A percentile compares a stretch with the other conserved stretches of the same genome.
Evolutionary conservation across 2,329 filamentous ascomycete species (phyloP).

Genomic region (Stemphylium lycopersici): DNA sequence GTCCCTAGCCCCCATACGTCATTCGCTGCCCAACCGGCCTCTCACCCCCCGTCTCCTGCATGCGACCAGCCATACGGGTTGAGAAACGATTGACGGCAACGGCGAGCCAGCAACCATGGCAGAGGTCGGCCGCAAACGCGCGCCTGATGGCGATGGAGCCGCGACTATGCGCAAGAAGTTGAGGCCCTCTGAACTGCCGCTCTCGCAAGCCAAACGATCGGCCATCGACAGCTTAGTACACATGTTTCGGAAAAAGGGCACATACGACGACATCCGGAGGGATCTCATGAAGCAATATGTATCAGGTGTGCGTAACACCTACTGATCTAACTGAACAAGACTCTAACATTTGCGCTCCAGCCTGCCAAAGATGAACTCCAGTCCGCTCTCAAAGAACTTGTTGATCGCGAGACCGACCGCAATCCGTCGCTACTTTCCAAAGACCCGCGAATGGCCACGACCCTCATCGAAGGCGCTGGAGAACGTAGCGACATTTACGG

Average conservation of each 20-base stretch:
- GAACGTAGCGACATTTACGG: constrained; percentile 79
- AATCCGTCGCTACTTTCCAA: constrained; percentile 75
- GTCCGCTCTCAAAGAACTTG: constrained; percentile 70
- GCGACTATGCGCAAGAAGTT: constrained; percentile 61
- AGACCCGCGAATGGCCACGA: constrained; percentile 74
- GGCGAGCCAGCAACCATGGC: constrained; percentile 34
- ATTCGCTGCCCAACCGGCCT: constrained; percentile 3
- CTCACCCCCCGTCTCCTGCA: constrained; percentile 7
- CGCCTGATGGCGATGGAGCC: constrained; percentile 37
- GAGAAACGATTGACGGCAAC: constrained; percentile 5
- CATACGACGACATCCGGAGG: constrained; percentile 79
- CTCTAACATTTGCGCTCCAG: constrained; percentile 49
- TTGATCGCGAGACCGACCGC: constrained; percentile 75
- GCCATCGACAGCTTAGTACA: constrained; percentile 78
- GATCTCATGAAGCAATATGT: constrained; percentile 77
- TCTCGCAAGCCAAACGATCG: constrained; percentile 73
- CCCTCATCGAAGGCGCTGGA: constrained; percentile 77
- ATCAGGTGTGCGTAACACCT: constrained; percentile 62
- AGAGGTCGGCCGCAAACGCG: constrained; percentile 39
- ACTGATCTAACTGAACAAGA: constrained; percentile 32
- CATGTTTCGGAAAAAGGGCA: constrained; percentile 84
- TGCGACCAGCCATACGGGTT: neutral
- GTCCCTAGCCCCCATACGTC: constrained; percentile 1
- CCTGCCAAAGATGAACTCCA: constrained; percentile 72
- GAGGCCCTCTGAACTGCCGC: constrained; percentile 76